Evolutionary conservation across 164 flowering plant genomes (phyloP).

Genomic region (Nymphaea thermarum): DNA sequence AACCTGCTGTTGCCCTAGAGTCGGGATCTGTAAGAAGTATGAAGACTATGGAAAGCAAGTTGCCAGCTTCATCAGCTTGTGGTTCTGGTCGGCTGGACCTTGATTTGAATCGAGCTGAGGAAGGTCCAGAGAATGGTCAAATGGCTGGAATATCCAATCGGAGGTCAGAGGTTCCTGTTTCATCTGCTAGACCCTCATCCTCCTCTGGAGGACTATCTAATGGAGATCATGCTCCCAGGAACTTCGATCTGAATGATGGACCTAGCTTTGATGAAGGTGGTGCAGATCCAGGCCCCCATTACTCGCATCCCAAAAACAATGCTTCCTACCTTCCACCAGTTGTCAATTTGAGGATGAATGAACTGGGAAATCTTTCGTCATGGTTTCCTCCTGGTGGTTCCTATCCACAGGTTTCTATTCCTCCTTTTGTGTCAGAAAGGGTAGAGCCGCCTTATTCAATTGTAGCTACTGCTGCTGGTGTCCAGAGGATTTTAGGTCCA

Average conservation of each 20-base stretch:
- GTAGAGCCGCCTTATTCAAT: constrained; percentile 27
- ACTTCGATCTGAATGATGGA: constrained; percentile 86
- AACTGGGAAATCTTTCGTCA: constrained; percentile 37
- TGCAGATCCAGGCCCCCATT: too few species aligned
- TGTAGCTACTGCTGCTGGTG: constrained; percentile 30
- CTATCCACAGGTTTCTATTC: constrained; percentile 17
- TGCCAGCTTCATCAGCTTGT: too few species aligned
- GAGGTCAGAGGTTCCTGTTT: constrained; percentile 21
- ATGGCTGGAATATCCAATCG: constrained; percentile 2
- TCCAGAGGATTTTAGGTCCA: constrained; percentile 38
- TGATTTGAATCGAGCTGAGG: constrained; percentile 74
- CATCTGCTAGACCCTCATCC: constrained; percentile 19
- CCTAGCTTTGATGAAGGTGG: constrained; percentile 34
- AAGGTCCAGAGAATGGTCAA: constrained; percentile 32
- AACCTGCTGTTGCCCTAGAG: not conserved
- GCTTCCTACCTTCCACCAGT: constrained; percentile 24
- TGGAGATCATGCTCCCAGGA: constrained; percentile 32
- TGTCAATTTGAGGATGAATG: constrained; percentile 43
- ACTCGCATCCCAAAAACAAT: constrained; percentile 3
- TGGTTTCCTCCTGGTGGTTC: constrained; percentile 48
- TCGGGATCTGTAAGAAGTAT: too few species aligned
- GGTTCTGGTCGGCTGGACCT: constrained; percentile 59
- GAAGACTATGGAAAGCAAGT: too few species aligned
- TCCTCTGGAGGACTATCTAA: constrained; percentile 16
- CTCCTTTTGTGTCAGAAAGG: too few species aligned